A percentile compares a stretch with the other conserved stretches of the same genome.
Evolutionary conservation across 2,329 filamentous ascomycete genomes (phyloP).

Genomic region (Emericellopsis atlantica): DNA sequence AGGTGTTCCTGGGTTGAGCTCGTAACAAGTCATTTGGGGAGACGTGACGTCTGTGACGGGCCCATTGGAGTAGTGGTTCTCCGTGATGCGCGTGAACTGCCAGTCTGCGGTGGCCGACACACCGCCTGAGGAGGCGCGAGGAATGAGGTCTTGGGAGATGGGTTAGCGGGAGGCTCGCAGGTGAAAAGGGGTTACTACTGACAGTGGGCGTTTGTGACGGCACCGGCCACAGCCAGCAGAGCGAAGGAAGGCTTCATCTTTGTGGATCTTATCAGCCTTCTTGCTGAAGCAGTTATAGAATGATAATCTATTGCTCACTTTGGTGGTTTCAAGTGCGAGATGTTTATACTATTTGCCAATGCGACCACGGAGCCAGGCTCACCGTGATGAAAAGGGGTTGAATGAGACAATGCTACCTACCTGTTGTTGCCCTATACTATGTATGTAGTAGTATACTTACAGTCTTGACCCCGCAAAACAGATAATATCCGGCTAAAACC

Average conservation of each 20-base stretch:
- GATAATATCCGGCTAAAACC: no score
- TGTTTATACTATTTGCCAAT: background rate
- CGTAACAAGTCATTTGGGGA: slow-evolving; percentile 36
- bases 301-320: background rate
- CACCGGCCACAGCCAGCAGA: slow-evolving; percentile 10
- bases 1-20: slow-evolving; percentile 24
- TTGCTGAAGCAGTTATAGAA: background rate
- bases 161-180: background rate
- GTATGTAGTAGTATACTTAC: no score
- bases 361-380: background rate
- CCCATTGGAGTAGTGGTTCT: slow-evolving; percentile 35
- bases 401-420: no score
- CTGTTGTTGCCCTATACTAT: no score
- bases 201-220: slow-evolving; percentile 24
- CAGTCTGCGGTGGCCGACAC: slow-evolving; percentile 22
- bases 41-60: slow-evolving; percentile 34
- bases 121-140: slow-evolving; percentile 20
- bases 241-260: slow-evolving; percentile 6
- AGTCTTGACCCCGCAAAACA: no score
- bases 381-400: background rate
- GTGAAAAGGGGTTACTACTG: slow-evolving; percentile 4
- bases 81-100: slow-evolving; percentile 32
- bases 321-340: background rate
- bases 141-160: slow-evolving; percentile 22
- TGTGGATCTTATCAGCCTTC: background rate